Evolutionary conservation across 257 asterid genomes (phyloP), one percentile per base, ranked within the genome.

Genomic region (Salvia rosmarinus): DNA sequence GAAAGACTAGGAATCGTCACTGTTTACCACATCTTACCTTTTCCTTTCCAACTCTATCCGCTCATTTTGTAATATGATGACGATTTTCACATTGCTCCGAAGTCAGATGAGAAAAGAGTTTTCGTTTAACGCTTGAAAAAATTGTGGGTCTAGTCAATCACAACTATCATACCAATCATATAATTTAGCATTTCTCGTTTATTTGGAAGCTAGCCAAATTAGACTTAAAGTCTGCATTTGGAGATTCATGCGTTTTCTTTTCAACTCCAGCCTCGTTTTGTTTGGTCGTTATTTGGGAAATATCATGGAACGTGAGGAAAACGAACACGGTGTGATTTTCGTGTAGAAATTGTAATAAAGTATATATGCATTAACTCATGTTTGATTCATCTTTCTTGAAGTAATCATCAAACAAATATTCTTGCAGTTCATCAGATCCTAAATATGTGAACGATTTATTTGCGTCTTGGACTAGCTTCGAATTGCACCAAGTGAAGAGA

Each of bases 1-100:
- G n/a, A 21, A 72, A 49, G 79, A 62, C 62, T 13, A 21, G 14
- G 79, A 73, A 72, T 76, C 71, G 14, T 50, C 71, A 61, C 59
- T 80, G 20, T 75, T 75, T 51, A 61, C 67, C 30, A 4, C 19
- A 35, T 52, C 16, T 77, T 47, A 17, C 65, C 54, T 17, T 76
- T 28, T n/a, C 6, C 8, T 40, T 62, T 65, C 43, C 17, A 23
- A 16, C 35, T 40, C 47, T 52, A 63, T 62, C 76, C 63, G 9
- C 32, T 30, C 56, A 16, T 62, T 69, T 21, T 34, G n/a, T n/a
- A n/a, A 7, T 3, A 42, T 54, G 76, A 54, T 78, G 46, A 43
- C 54, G 51, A 46, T 72, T 19, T 73, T 74, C 73, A 57, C 54
- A 64, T 63, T 55, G 47, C 55, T 52, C 2, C 40, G 37, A 39